Evolutionary conservation across 805 yeast genomes (phyloP), one percentile per base, ranked within the genome.

Genomic region (Candida peoriensis): DNA sequence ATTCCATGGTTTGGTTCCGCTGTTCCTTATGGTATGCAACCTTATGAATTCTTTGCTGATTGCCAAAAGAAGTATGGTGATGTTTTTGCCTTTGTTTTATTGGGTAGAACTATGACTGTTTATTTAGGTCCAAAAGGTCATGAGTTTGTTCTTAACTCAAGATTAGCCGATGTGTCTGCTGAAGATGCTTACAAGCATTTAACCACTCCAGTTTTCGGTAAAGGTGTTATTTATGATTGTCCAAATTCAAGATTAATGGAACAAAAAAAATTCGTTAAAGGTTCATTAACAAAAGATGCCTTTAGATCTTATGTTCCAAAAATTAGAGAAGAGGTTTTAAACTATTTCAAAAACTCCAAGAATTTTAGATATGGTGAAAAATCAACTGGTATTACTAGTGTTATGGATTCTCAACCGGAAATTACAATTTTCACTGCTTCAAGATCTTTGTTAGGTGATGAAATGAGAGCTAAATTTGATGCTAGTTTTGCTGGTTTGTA

Each of bases 161-260:
- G 85, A 63, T 70, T 83, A 35, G 75, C 79, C 20, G 95, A 87
- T 50, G 97, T 89, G 17, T 80, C 88, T 32, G 98, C 98, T 31
- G 97, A 93, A 60, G 97, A 84, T 32, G 97, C 97, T 25, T 93
- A 93, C 66, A 72, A 81, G 43, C 96, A 89, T 58, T 72, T 93
- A 62, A 93, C 98, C n/a, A 90, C 97, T n/a, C 98, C 98, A 11
- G 96, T 88, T 12, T 93, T 93, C 50, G 98, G 98, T 51, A 78
- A 88, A 55, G 98, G 97, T 53, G 98, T 93, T 36, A 84, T 93
- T 34, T 93, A 93, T 59, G 98, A 93, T 65, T 90, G 97, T 64
- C 87, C 98, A 44, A 93, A 93, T 66, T 65, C 78, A 53, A 78
- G 88, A 47, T 74, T 93, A 54, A 93, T 93, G 98, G 98, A 93